Evolutionary conservation across 2,329 filamentous ascomycete genomes (phyloP).

Genomic region (Trichoderma arundinaceum): DNA sequence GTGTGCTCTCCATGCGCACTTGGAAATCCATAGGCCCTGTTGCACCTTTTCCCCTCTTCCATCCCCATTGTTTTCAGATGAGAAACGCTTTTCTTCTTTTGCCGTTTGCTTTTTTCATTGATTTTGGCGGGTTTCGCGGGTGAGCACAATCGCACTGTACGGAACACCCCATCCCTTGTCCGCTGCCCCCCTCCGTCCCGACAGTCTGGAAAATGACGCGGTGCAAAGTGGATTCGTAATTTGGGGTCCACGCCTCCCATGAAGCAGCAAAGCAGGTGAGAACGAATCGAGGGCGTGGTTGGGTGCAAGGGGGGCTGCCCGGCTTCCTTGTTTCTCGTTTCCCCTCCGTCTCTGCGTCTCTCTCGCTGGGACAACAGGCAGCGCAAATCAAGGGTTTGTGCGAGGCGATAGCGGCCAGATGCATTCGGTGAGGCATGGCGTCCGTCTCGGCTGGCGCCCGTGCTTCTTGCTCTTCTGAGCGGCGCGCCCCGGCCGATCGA

Average conservation of each 20-base stretch:
- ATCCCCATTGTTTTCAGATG: too few species aligned
- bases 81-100: background rate
- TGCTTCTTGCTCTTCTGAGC: slow-evolving; percentile 15
- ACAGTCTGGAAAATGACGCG: slow-evolving; percentile 48
- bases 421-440: background rate
- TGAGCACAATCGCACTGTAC: slow-evolving; percentile 22
- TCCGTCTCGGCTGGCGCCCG: slow-evolving; percentile 15
- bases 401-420: background rate
- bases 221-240: slow-evolving; percentile 39
- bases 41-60: background rate
- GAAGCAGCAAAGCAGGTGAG: slow-evolving; percentile 5
- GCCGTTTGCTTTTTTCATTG: background rate
- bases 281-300: background rate
- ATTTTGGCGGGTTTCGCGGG: slow-evolving; percentile 24
- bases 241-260: slow-evolving; percentile 27
- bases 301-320: slow-evolving; percentile 20
- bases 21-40: background rate
- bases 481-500: slow-evolving; percentile 24
- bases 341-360: background rate
- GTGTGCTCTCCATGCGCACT: background rate
- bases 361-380: background rate
- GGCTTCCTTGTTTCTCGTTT: background rate
- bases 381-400: background rate
- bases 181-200: slow-evolving; percentile 39
- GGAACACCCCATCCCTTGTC: slow-evolving; percentile 15